A percentile compares a stretch with the other conserved stretches of the same genome.
Evolutionary conservation across 208 protist species (phyloP).

Genomic region (Wallacemonas sp.): DNA sequence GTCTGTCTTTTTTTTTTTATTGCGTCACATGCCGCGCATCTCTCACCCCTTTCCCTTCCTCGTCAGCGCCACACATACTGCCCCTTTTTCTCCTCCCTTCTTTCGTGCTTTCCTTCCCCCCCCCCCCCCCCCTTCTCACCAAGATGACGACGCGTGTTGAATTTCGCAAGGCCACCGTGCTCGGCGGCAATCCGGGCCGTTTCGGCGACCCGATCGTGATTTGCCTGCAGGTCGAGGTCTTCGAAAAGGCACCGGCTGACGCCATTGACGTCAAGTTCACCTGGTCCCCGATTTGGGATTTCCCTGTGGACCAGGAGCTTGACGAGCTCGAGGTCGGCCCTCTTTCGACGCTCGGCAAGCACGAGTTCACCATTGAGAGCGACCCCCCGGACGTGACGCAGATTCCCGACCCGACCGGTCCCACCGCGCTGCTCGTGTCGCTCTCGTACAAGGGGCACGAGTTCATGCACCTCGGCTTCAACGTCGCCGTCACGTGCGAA

Average conservation of each 20-base stretch:
- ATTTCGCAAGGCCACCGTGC: slow-evolving; percentile 47
- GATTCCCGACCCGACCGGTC: slow-evolving; percentile 81
- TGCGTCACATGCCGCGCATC: too few relatives aligned
- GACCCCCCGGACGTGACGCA: slow-evolving; percentile 66
- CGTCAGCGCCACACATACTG: too few relatives aligned
- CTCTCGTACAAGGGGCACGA: slow-evolving; percentile 65
- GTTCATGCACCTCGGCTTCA: slow-evolving; percentile 84
- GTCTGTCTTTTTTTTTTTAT: too few relatives aligned
- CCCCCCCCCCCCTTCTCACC: not conserved
- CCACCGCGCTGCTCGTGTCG: slow-evolving; percentile 71
- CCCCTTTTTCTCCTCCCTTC: not conserved
- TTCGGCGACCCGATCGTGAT: slow-evolving; percentile 63
- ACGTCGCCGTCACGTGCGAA: slow-evolving; percentile 57
- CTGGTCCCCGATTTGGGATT: slow-evolving; percentile 88
- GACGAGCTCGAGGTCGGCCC: slow-evolving; percentile 85
- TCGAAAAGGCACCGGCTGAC: slow-evolving; percentile 47
- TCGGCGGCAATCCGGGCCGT: slow-evolving; percentile 41
- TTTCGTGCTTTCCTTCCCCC: not conserved
- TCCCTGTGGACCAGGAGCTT: slow-evolving; percentile 74
- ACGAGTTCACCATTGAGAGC: slow-evolving; percentile 68
- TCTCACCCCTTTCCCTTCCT: too few relatives aligned
- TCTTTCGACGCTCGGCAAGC: slow-evolving; percentile 52
- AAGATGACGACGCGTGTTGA: slow-evolving; percentile 61
- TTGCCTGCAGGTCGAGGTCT: slow-evolving; percentile 64
- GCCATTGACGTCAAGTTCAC: slow-evolving; percentile 70